A percentile compares a stretch with the other conserved stretches of the same genome.
phyloP scores from a whole-genome alignment of 2,329 filamentous ascomycete species.

The Tolypocladium guangdongense region DNA sequence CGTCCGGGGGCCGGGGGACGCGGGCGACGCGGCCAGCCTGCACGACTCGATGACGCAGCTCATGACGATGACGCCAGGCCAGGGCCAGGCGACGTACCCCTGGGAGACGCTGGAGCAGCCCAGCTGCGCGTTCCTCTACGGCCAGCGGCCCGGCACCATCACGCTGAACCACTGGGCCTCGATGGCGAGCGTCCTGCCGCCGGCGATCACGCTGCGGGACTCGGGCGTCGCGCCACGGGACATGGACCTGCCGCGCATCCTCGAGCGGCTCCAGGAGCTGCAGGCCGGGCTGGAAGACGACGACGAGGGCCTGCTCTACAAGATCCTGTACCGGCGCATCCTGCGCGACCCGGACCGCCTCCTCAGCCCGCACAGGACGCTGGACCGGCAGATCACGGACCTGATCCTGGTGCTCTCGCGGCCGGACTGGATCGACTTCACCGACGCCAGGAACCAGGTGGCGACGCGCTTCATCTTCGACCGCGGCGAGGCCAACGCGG shows the following conservation, averaged over 20 bases:
- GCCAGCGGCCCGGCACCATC: constrained; percentile 55
- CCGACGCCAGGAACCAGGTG: constrained; percentile 57
- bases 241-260: constrained; percentile 45
- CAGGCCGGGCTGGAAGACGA: constrained; percentile 45
- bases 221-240: constrained; percentile 48
- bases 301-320: constrained; percentile 47
- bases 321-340: constrained; percentile 55
- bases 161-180: constrained; percentile 61
- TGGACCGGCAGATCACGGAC: constrained; percentile 64
- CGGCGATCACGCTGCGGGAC: constrained; percentile 46
- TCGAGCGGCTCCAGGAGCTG: constrained; percentile 48
- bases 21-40: constrained; percentile 36
- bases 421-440: constrained; percentile 66
- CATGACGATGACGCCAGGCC: constrained; percentile 40
- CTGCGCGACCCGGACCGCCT: constrained; percentile 56
- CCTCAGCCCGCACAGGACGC: constrained; percentile 47
- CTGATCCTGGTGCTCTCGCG: constrained; percentile 58
- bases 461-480: constrained; percentile 63
- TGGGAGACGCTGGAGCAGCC: constrained; percentile 69
- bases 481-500: constrained; percentile 40
- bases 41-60: constrained; percentile 48
- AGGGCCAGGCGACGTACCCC: constrained; percentile 33
- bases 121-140: constrained; percentile 58
- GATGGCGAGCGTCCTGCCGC: constrained; percentile 44
- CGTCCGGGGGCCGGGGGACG: constrained; percentile 30